Percentiles rank a stretch among this genome's conserved stretches.
phyloP scores from a whole-genome alignment of 2,329 filamentous ascomycete species.

The Podosphaera leucotricha region DNA sequence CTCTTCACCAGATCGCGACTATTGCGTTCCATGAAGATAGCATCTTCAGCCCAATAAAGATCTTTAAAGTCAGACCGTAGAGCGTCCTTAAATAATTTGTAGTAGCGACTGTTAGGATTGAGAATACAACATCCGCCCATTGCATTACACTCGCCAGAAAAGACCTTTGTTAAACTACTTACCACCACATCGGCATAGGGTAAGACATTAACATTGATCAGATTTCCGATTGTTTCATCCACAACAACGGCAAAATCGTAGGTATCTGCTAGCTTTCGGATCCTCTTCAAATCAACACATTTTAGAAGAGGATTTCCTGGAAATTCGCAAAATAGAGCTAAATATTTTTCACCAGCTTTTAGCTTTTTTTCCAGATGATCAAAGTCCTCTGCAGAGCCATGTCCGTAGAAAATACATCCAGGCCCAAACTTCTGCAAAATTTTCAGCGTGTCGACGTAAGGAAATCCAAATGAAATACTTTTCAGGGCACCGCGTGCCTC shows the following conservation, averaged over 20 bases:
- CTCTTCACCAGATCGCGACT: conserved; percentile 73
- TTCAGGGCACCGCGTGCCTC: conserved; percentile 37
- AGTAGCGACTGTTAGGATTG: conserved; percentile 45
- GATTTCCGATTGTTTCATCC: conserved; percentile 92
- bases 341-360: conserved; percentile 46
- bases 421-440: conserved; percentile 86
- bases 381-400: conserved; percentile 51
- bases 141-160: conserved; percentile 92
- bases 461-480: conserved; percentile 88
- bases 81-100: conserved; percentile 47
- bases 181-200: conserved; percentile 78
- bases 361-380: conserved; percentile 61
- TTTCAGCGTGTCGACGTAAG: conserved; percentile 91
- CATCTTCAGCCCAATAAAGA: conserved; percentile 84
- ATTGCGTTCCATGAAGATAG: conserved; percentile 86
- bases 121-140: conserved; percentile 66
- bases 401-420: conserved; percentile 70
- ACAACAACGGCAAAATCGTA: conserved; percentile 81
- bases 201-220: conserved; percentile 84
- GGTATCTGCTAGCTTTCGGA: conserved; percentile 52
- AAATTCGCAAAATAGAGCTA: conserved; percentile 84
- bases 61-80: conserved; percentile 46
- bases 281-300: conserved; percentile 64
- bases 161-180: conserved; percentile 88
- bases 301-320: conserved; percentile 76